Percentiles rank a stretch among this genome's conserved stretches.
These are phyloP conservation scores for Penicillium canariense DNA, from an alignment of 495 filamentous ascomycete species.

Conservation along the genomic window DNA sequence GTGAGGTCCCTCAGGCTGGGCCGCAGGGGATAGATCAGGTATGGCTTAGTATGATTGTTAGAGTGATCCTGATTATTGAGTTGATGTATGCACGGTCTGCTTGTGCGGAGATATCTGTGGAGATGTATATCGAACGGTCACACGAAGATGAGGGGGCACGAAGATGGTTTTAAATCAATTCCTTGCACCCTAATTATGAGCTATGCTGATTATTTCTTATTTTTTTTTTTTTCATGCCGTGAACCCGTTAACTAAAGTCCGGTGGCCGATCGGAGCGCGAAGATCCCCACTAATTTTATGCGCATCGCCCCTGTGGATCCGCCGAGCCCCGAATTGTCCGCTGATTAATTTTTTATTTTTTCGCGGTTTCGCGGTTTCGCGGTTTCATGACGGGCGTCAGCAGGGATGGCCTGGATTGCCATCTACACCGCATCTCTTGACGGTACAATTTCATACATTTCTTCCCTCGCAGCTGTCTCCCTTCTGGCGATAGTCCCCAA, in stretches of 20 bases:
- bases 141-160: background rate
- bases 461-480: background rate
- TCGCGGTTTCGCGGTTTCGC: background rate
- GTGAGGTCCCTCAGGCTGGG: too few species aligned
- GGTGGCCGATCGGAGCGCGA: slow-evolving; percentile 10
- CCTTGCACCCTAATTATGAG: background rate
- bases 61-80: too few species aligned
- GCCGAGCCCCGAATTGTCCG: slow-evolving; percentile 5
- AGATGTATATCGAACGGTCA: background rate
- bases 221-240: slow-evolving; percentile 3
- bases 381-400: background rate
- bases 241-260: slow-evolving; percentile 10
- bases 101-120: background rate
- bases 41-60: too few species aligned
- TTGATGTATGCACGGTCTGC: background rate
- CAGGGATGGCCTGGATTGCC: background rate
- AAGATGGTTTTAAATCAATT: slow-evolving; percentile 5
- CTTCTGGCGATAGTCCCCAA: background rate
- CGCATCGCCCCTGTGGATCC: slow-evolving; percentile 6
- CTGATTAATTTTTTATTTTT: slow-evolving; percentile 5
- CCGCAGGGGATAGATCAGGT: too few species aligned
- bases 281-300: slow-evolving; percentile 8
- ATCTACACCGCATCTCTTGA: background rate
- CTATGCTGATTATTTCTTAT: slow-evolving; percentile 3
- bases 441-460: background rate